Conservation (phyloP, 2,329 filamentous ascomycete genomes). For the Diaporthe sp. region DNA sequence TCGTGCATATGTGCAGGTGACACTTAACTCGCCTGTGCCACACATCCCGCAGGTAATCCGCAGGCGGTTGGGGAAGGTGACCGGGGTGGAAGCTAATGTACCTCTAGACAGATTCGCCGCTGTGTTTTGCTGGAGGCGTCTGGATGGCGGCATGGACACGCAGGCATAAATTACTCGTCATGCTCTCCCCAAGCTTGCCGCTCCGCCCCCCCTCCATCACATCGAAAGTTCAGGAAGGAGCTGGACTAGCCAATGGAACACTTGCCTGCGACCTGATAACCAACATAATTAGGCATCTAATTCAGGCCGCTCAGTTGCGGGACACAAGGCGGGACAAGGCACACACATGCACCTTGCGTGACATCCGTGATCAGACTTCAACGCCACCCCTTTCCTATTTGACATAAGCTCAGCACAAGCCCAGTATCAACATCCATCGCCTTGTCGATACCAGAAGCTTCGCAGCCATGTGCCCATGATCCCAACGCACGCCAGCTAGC, state of each 20-base stretch:
- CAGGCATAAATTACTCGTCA: neutral
- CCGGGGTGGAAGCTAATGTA: neutral
- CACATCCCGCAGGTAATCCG: neutral
- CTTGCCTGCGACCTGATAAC: neutral
- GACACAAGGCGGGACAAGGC: neutral
- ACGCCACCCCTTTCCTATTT: neutral
- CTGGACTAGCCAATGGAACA: slow-evolving; percentile 9
- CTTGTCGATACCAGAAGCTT: neutral
- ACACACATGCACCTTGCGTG: neutral
- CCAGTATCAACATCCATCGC: neutral
- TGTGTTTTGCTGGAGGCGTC: neutral
- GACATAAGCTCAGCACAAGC: neutral
- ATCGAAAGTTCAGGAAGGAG: neutral
- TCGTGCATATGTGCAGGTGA: neutral
- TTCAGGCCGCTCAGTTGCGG: neutral
- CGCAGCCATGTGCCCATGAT: neutral
- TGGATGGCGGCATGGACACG: neutral
- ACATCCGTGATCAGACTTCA: neutral
- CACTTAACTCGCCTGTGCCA: neutral
- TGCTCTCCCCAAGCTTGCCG: neutral
- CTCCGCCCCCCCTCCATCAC: neutral
- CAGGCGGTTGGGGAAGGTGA: slow-evolving; percentile 1
- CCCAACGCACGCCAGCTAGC: neutral
- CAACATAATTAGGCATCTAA: slow-evolving; percentile 1
- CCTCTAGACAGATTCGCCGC: neutral